phyloP scores from a whole-genome alignment of 2,329 filamentous ascomycete genomes.

The Cladophialophora carrionii region DNA sequence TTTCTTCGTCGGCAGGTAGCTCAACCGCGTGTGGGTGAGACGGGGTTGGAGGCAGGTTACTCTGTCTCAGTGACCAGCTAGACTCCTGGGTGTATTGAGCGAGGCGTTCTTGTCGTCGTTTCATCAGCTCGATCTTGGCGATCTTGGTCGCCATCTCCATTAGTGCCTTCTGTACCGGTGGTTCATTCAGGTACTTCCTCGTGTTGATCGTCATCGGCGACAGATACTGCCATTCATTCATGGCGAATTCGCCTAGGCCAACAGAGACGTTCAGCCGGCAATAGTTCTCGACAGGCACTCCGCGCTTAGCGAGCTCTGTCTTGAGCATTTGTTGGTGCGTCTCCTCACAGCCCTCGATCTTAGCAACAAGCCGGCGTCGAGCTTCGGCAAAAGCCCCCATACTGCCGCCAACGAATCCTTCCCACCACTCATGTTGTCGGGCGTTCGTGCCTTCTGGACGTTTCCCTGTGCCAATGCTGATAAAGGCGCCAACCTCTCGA shows the following conservation, averaged over 20 bases:
- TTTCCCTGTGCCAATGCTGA: slow-evolving; percentile 94
- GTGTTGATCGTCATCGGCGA: slow-evolving; percentile 94
- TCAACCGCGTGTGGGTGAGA: slow-evolving; percentile 59
- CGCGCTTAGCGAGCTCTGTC: slow-evolving; percentile 74
- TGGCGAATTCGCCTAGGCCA: slow-evolving; percentile 90
- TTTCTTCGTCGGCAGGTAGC: slow-evolving; percentile 60
- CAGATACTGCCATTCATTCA: slow-evolving; percentile 97
- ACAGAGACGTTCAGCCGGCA: slow-evolving; percentile 96
- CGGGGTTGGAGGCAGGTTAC: slow-evolving; percentile 44
- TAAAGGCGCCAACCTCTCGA: slow-evolving; percentile 84
- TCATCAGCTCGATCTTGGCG: slow-evolving; percentile 78
- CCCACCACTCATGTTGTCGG: slow-evolving; percentile 80
- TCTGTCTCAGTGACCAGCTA: slow-evolving; percentile 40
- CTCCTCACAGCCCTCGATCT: slow-evolving; percentile 93
- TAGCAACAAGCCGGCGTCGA: slow-evolving; percentile 76
- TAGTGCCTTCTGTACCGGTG: slow-evolving; percentile 75
- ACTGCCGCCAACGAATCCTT: slow-evolving; percentile 71
- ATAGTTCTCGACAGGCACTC: slow-evolving; percentile 87
- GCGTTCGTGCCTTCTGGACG: slow-evolving; percentile 72
- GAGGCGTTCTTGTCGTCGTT: slow-evolving; percentile 63
- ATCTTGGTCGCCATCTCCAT: slow-evolving; percentile 76
- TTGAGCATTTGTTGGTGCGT: slow-evolving; percentile 85
- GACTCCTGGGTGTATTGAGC: slow-evolving; percentile 41
- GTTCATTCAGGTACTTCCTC: slow-evolving; percentile 74
- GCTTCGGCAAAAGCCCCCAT: slow-evolving; percentile 92